Percentiles rank a stretch among this genome's conserved stretches.
These are phyloP conservation scores for Durio zibethinus DNA, from an alignment of 345 rosid species.

Conservation along the genomic window DNA sequence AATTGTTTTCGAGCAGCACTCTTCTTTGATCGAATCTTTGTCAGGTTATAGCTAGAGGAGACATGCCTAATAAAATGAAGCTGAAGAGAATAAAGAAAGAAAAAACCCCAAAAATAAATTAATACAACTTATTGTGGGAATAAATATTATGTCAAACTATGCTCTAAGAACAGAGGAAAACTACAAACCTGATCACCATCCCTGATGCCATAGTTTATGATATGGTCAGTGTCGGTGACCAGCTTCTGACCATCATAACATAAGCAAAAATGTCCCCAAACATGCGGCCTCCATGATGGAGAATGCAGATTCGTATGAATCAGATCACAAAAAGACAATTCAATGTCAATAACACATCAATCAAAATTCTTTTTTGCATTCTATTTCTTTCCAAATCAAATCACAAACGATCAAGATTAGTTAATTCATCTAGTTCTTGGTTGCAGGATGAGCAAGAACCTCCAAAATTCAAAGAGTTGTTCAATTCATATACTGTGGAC, in stretches of 20 bases:
- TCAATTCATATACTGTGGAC: not conserved
- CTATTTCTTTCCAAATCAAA: not conserved
- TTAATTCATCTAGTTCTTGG: not conserved
- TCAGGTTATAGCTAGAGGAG: constrained; percentile 36
- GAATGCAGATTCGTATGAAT: not conserved
- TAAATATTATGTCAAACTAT: not conserved
- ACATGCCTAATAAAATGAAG: constrained; percentile 71
- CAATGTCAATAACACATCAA: not conserved
- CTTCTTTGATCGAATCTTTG: constrained; percentile 36
- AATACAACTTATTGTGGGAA: not conserved
- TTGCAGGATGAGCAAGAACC: not conserved
- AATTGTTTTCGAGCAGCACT: constrained; percentile 27
- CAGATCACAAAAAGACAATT: not conserved
- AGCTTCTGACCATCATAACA: constrained; percentile 54
- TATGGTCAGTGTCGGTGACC: constrained; percentile 45
- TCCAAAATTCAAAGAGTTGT: not conserved
- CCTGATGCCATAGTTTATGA: constrained; percentile 56
- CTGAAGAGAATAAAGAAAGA: constrained; percentile 30
- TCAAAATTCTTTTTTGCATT: not conserved
- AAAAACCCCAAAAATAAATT: not conserved
- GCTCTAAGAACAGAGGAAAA: not conserved
- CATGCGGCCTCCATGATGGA: constrained; percentile 61
- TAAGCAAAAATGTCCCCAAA: constrained; percentile 88
- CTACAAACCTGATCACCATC: constrained; percentile 77
- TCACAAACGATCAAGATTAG: not conserved